phyloP scores from a whole-genome alignment of 108 stramenopile species.

The Nitzschia inconspicua region DNA sequence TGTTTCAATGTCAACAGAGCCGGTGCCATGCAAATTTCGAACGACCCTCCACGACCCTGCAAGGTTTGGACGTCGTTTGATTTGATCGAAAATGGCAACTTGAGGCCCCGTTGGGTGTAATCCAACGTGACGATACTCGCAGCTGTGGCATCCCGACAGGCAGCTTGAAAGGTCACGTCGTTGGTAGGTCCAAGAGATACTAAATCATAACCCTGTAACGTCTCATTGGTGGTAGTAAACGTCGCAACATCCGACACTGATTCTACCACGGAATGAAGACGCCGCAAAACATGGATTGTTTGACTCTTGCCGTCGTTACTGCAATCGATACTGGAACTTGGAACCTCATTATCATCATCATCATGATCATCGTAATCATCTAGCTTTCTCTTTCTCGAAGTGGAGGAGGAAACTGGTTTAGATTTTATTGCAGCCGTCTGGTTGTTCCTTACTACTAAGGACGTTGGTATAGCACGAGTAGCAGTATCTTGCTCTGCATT shows the following conservation, averaged over 20 bases:
- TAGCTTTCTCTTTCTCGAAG: conserved; percentile 2
- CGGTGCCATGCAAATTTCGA: conserved; percentile 66
- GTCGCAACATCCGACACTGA: conserved; percentile 54
- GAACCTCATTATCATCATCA: background rate
- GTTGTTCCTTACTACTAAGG: background rate
- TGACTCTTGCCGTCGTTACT: background rate
- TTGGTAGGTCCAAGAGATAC: conserved; percentile 67
- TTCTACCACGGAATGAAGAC: conserved; percentile 69
- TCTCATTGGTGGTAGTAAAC: too few species aligned
- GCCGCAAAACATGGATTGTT: conserved; percentile 30
- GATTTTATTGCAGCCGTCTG: background rate
- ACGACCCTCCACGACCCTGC: conserved; percentile 40
- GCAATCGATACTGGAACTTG: too few species aligned
- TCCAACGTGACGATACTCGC: conserved; percentile 65
- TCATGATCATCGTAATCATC: background rate
- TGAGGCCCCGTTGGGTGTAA: conserved; percentile 55
- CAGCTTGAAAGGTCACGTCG: conserved; percentile 56
- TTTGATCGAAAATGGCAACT: conserved; percentile 56
- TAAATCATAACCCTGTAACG: conserved; percentile 63
- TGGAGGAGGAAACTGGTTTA: background rate
- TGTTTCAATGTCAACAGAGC: conserved; percentile 55
- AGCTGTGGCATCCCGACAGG: conserved; percentile 41
- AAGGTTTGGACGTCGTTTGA: conserved; percentile 46
- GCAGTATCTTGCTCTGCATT: conserved; percentile 47
- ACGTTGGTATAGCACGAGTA: conserved; percentile 34